A percentile compares a stretch with the other conserved stretches of the same genome.
Evolutionary conservation across 2,329 filamentous ascomycete species (phyloP).

Genomic region (Exserohilum rostratum): DNA sequence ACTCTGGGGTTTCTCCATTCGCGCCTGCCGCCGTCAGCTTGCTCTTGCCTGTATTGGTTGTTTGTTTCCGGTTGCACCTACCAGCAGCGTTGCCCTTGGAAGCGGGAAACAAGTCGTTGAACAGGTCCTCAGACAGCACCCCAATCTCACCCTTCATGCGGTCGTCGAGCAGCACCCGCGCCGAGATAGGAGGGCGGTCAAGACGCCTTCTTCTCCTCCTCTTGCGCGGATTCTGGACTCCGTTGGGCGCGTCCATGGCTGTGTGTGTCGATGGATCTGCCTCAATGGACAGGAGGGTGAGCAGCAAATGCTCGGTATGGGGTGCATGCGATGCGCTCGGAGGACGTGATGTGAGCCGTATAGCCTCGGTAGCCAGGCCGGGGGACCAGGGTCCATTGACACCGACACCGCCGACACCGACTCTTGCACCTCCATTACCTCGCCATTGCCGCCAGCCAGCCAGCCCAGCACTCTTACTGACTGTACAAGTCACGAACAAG

Average conservation of each 20-base stretch:
- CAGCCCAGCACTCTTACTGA: too few relatives aligned
- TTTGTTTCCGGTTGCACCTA: slow-evolving; percentile 13
- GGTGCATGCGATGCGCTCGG: slow-evolving; percentile 19
- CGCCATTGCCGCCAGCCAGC: too few relatives aligned
- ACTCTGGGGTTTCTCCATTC: slow-evolving; percentile 11
- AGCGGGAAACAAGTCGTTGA: slow-evolving; percentile 75
- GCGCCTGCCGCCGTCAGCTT: slow-evolving; percentile 12
- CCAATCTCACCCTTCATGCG: slow-evolving; percentile 85
- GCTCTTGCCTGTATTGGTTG: not conserved
- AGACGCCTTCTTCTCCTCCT: slow-evolving; percentile 60
- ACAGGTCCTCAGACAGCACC: slow-evolving; percentile 84
- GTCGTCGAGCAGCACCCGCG: slow-evolving; percentile 82
- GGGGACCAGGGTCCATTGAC: slow-evolving; percentile 2
- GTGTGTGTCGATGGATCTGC: slow-evolving; percentile 3
- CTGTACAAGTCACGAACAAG: too few relatives aligned
- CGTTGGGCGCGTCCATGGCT: slow-evolving; percentile 43
- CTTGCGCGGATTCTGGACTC: slow-evolving; percentile 51
- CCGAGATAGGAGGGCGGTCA: slow-evolving; percentile 77
- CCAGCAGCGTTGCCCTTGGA: slow-evolving; percentile 24
- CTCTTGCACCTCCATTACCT: not conserved
- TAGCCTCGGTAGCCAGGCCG: slow-evolving; percentile 29
- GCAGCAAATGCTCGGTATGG: slow-evolving; percentile 19
- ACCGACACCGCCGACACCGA: not conserved
- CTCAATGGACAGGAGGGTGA: slow-evolving; percentile 17
- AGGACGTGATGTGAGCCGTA: slow-evolving; percentile 10